A percentile compares a stretch with the other conserved stretches of the same genome.
Evolutionary conservation across 768 basidiomycete genomes (phyloP).

Genomic region (Psilocybe subaeruginosa): DNA sequence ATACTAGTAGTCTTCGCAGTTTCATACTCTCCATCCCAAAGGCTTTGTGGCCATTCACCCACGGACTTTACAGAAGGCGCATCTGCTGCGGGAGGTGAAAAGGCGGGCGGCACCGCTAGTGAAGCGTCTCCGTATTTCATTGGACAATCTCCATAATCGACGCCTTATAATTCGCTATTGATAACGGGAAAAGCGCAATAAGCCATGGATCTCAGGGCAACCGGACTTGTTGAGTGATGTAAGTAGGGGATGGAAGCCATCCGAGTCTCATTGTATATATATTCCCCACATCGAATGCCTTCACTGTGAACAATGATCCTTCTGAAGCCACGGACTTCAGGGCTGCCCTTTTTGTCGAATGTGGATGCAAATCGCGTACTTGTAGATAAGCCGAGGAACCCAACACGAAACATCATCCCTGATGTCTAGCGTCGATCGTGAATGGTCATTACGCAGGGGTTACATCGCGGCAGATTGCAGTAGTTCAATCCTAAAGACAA

Average conservation of each 20-base stretch:
- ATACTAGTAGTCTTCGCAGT: not conserved
- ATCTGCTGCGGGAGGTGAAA: not conserved
- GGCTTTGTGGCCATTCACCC: not conserved
- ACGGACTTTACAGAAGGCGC: not conserved
- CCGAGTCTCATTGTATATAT: not conserved
- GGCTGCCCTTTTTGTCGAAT: not conserved
- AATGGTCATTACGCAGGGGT: not conserved
- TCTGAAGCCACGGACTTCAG: not conserved
- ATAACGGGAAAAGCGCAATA: not conserved
- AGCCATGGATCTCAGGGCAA: not conserved
- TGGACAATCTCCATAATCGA: not conserved
- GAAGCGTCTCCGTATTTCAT: not conserved
- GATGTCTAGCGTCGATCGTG: not conserved
- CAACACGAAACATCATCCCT: not conserved
- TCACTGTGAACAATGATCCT: not conserved
- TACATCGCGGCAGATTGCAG: not conserved
- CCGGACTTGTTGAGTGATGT: not conserved
- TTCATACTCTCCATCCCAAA: not conserved
- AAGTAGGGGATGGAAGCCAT: not conserved
- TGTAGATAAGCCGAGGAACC: not conserved
- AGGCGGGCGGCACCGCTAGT: not conserved
- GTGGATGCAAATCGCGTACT: not conserved
- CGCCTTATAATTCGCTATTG: not conserved
- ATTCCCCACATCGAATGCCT: not conserved
- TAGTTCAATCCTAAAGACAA: not conserved